Percentiles rank a stretch among this genome's conserved stretches.
These are phyloP conservation scores for Monosporozyma unispora DNA, from an alignment of 805 yeast species.

Conservation along the genomic window DNA sequence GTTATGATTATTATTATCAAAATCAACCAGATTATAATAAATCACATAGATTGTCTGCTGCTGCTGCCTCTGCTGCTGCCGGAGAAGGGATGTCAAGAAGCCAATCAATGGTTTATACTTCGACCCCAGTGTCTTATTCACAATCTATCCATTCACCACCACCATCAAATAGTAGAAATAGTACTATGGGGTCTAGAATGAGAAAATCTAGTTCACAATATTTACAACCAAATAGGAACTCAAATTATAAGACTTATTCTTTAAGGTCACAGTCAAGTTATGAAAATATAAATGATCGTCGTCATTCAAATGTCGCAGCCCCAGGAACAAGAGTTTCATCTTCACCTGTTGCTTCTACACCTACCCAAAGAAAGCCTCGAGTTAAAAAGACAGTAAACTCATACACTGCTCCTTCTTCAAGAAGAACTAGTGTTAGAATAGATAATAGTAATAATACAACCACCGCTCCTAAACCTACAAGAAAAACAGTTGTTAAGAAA, in stretches of 20 bases:
- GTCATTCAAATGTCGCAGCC: slow-evolving; percentile 4
- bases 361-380: background rate
- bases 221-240: background rate
- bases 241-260: slow-evolving; percentile 13
- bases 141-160: background rate
- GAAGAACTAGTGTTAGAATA: background rate
- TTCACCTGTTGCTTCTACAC: background rate
- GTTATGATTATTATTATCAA: slow-evolving; percentile 29
- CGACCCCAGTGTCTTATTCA: background rate
- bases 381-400: background rate
- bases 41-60: slow-evolving; percentile 18
- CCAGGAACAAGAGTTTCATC: background rate
- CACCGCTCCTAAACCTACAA: background rate
- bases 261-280: slow-evolving; percentile 14
- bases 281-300: background rate
- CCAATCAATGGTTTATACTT: slow-evolving; percentile 9
- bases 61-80: slow-evolving; percentile 26
- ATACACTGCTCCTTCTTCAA: background rate
- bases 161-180: background rate
- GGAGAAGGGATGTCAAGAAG: slow-evolving; percentile 4
- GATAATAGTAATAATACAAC: background rate
- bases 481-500: background rate
- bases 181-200: background rate
- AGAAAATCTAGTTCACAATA: background rate
- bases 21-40: slow-evolving; percentile 16